Conservation (phyloP, 164 flowering plant genomes). For the Nelumbo lutea region DNA sequence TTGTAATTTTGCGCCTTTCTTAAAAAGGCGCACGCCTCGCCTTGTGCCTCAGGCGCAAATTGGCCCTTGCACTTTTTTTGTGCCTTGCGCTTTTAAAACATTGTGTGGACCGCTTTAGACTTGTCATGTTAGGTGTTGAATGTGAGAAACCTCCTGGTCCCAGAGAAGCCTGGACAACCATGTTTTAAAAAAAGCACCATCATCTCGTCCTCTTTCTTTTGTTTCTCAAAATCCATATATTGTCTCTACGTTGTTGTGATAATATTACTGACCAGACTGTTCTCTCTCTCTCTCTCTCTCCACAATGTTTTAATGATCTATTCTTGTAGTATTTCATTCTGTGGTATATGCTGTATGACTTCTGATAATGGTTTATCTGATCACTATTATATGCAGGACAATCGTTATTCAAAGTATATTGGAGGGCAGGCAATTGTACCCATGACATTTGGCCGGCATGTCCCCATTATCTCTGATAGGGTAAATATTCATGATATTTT, state of each 20-base stretch:
- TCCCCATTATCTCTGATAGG: conserved; percentile 84
- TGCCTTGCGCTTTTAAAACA: no score
- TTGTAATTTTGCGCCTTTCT: no score
- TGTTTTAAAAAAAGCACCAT: neutral
- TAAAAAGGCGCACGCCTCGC: no score
- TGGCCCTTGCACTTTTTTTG: no score
- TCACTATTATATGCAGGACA: conserved; percentile 54
- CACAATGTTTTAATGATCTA: neutral
- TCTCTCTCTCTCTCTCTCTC: neutral
- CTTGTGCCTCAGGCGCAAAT: no score
- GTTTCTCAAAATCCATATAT: no score
- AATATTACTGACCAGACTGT: no score
- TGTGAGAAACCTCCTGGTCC: neutral
- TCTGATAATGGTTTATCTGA: conserved; percentile 2
- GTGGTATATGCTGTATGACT: neutral
- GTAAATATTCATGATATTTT: conserved; percentile 27
- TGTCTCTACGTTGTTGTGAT: no score
- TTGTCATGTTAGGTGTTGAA: neutral
- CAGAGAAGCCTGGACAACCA: neutral
- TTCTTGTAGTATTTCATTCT: neutral
- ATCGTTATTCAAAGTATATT: conserved; percentile 75
- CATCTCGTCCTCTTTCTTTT: neutral
- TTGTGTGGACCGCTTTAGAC: neutral
- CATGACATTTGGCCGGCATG: conserved; percentile 91
- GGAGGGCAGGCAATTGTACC: conserved; percentile 90